Percentiles rank a stretch among this genome's conserved stretches.
These are phyloP conservation scores for Boletus vinaceobasis DNA, from an alignment of 768 basidiomycete species.

Conservation along the genomic window DNA sequence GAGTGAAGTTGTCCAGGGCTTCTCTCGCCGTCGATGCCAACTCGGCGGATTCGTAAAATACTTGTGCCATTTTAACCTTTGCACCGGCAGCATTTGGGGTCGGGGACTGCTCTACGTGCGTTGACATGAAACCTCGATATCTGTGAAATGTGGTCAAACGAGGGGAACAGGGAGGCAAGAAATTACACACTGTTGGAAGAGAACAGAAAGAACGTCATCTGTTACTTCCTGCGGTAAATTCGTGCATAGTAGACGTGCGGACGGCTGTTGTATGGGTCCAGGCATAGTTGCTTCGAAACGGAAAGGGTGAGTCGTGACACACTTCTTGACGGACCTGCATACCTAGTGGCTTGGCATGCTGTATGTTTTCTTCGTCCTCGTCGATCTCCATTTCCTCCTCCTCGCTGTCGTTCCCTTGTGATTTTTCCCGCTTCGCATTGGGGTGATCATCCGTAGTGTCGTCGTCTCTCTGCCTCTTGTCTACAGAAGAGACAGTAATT, in stretches of 20 bases:
- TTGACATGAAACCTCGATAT: constrained; percentile 77
- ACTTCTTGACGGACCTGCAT: constrained; percentile 31
- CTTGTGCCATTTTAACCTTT: constrained; percentile 77
- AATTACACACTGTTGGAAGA: constrained; percentile 84
- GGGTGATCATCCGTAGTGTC: constrained; percentile 51
- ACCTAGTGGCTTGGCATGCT: constrained; percentile 43
- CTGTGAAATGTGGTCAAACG: constrained; percentile 37
- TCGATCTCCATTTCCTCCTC: constrained; percentile 95
- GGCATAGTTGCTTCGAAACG: constrained; percentile 39
- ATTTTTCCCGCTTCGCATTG: constrained; percentile 65
- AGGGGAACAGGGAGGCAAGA: neutral
- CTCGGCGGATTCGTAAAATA: constrained; percentile 71
- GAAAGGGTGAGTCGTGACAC: constrained; percentile 10
- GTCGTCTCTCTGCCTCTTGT: constrained; percentile 69
- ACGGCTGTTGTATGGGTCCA: constrained; percentile 50
- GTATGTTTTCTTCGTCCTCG: constrained; percentile 70
- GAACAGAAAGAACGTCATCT: constrained; percentile 76
- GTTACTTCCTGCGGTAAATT: constrained; percentile 91
- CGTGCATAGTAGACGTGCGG: constrained; percentile 67
- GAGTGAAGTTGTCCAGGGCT: constrained; percentile 78
- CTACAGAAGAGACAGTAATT: constrained; percentile 34
- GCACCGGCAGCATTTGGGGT: constrained; percentile 61
- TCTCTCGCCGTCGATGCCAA: constrained; percentile 76
- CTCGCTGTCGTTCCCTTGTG: constrained; percentile 58
- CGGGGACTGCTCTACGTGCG: constrained; percentile 67